Evolutionary conservation across 202 grass and related monocot genomes (phyloP).

Genomic region (Carex sylvatica): DNA sequence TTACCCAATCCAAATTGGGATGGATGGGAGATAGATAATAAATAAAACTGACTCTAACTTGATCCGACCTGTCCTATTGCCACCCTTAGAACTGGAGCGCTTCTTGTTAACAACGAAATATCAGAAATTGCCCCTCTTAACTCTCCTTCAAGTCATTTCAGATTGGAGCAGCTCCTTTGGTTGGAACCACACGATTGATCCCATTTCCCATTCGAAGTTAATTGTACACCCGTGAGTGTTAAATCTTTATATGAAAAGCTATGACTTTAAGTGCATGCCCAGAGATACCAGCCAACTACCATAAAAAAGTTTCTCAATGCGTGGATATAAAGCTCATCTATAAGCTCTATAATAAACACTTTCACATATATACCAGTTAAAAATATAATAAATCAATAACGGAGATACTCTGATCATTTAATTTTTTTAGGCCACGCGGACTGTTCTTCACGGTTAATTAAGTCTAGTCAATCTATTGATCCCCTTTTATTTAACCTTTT

Average conservation of each 20-base stretch:
- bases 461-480: not conserved
- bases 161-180: not conserved
- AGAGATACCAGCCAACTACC: slow-evolving; percentile 8
- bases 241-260: not conserved
- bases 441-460: not conserved
- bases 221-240: not conserved
- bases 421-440: not conserved
- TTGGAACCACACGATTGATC: slow-evolving; percentile 13
- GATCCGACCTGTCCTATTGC: too few relatives aligned
- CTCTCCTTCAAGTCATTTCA: not conserved
- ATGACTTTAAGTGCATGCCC: not conserved
- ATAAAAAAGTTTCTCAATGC: not conserved
- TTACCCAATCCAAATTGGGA: too few relatives aligned
- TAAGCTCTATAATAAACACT: not conserved
- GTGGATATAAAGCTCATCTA: not conserved
- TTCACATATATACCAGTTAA: not conserved
- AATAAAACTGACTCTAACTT: too few relatives aligned
- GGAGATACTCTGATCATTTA: not conserved
- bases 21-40: too few relatives aligned
- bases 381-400: not conserved
- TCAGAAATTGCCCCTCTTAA: not conserved
- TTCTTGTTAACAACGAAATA: not conserved
- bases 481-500: not conserved
- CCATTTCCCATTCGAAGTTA: too few relatives aligned
- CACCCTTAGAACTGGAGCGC: not conserved